These are phyloP conservation scores for Candida xiaguanensis DNA, from an alignment of 805 yeast species.

Conservation along the genomic window DNA sequence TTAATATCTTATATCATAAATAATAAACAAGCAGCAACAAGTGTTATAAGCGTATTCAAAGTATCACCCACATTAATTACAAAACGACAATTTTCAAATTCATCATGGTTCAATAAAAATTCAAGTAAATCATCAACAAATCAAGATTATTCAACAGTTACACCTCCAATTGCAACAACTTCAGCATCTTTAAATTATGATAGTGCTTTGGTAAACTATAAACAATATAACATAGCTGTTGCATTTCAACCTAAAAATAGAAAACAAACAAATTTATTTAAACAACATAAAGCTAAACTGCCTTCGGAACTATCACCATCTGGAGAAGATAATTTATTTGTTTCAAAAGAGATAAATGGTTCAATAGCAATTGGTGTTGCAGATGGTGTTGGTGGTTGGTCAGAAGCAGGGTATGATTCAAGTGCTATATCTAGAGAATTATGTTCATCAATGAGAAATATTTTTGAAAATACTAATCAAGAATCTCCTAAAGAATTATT, in stretches of 20 bases:
- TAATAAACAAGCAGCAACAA: background rate
- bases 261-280: constrained; percentile 45
- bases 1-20: constrained; percentile 11
- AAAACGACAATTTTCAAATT: constrained; percentile 5
- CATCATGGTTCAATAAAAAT: constrained; percentile 5
- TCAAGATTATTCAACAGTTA: constrained; percentile 6
- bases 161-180: constrained; percentile 18
- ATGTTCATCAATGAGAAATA: constrained; percentile 50
- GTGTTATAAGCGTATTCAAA: background rate
- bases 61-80: background rate
- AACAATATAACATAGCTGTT: constrained; percentile 56
- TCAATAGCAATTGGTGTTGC: constrained; percentile 72
- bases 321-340: constrained; percentile 75
- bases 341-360: constrained; percentile 40
- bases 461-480: constrained; percentile 20
- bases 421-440: constrained; percentile 81
- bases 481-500: constrained; percentile 49
- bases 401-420: constrained; percentile 86
- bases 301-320: constrained; percentile 48
- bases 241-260: constrained; percentile 75
- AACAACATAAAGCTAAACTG: constrained; percentile 19
- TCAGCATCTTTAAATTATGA: constrained; percentile 18
- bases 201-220: constrained; percentile 15
- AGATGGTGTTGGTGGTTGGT: constrained; percentile 99
- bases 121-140: constrained; percentile 17